phyloP scores from a whole-genome alignment of 129 eudicot genomes.

The Centella asiatica region DNA sequence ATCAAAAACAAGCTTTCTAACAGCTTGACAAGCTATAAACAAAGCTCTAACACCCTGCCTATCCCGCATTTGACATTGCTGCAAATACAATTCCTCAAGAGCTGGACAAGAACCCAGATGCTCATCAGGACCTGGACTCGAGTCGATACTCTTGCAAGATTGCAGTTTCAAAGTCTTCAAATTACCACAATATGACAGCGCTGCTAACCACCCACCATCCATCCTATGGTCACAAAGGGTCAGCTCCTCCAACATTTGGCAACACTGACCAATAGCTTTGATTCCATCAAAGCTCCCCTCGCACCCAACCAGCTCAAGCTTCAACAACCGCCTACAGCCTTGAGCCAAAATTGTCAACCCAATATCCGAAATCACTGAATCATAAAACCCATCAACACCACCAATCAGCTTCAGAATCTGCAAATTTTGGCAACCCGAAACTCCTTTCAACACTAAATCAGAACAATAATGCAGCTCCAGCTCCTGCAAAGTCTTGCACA shows the following conservation, averaged over 20 bases:
- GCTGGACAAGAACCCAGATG: constrained; percentile 75
- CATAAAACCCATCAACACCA: constrained; percentile 59
- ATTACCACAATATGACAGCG: constrained; percentile 65
- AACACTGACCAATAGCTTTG: constrained; percentile 91
- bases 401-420: constrained; percentile 77
- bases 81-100: constrained; percentile 76
- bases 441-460: constrained; percentile 50
- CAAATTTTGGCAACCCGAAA: constrained; percentile 48
- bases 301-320: constrained; percentile 90
- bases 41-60: constrained; percentile 61
- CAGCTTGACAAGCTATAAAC: constrained; percentile 64
- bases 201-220: constrained; percentile 96
- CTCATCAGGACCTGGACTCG: constrained; percentile 73
- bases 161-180: constrained; percentile 78
- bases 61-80: constrained; percentile 69
- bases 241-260: constrained; percentile 90
- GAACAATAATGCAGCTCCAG: constrained; percentile 58
- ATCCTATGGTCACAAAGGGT: constrained; percentile 62
- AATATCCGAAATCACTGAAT: constrained; percentile 69
- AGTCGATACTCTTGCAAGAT: constrained; percentile 65
- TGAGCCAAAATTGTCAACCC: constrained; percentile 92
- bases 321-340: constrained; percentile 72
- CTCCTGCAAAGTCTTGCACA: constrained; percentile 68
- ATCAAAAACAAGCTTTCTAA: constrained; percentile 56
- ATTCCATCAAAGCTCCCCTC: constrained; percentile 98